These are phyloP conservation scores for Hortiboletus campestris DNA, from an alignment of 768 basidiomycete genomes.

Conservation along the genomic window DNA sequence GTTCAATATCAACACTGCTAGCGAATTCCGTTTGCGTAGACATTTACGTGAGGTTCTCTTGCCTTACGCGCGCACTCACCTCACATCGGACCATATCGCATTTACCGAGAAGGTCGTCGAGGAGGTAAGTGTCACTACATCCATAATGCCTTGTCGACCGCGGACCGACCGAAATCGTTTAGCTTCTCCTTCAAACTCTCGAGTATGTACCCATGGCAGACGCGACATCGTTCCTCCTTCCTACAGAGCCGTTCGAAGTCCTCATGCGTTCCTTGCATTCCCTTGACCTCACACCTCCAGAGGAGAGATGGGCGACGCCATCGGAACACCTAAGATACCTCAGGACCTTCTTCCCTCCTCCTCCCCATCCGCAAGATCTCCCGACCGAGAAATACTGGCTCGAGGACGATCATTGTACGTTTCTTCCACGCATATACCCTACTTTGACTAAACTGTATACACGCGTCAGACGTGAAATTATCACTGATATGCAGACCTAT, in stretches of 20 bases:
- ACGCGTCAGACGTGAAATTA: constrained; percentile 25
- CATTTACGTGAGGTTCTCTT: constrained; percentile 58
- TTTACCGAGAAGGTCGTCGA: constrained; percentile 51
- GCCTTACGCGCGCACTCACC: constrained; percentile 51
- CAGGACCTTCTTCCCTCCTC: constrained; percentile 15
- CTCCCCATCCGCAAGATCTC: constrained; percentile 20
- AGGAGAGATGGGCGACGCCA: constrained; percentile 42
- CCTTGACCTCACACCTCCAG: constrained; percentile 36
- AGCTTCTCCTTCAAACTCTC: constrained; percentile 44
- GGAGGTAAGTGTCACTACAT: constrained; percentile 34
- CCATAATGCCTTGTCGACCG: background rate
- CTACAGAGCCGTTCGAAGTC: constrained; percentile 53
- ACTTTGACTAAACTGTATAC: background rate
- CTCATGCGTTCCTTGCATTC: constrained; percentile 38
- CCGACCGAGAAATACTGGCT: constrained; percentile 40
- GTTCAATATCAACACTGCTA: constrained; percentile 18
- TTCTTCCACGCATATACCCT: constrained; percentile 16
- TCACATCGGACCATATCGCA: constrained; percentile 53
- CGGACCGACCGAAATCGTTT: constrained; percentile 13
- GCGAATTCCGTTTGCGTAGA: constrained; percentile 25
- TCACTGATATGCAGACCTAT: constrained; percentile 35
- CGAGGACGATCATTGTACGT: constrained; percentile 37
- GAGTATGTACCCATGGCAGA: constrained; percentile 47
- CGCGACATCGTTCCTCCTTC: constrained; percentile 48
- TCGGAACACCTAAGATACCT: constrained; percentile 20